These are phyloP conservation scores for Pyrenochaeta sp. DNA, from an alignment of 2,329 filamentous ascomycete genomes.

Conservation along the genomic window DNA sequence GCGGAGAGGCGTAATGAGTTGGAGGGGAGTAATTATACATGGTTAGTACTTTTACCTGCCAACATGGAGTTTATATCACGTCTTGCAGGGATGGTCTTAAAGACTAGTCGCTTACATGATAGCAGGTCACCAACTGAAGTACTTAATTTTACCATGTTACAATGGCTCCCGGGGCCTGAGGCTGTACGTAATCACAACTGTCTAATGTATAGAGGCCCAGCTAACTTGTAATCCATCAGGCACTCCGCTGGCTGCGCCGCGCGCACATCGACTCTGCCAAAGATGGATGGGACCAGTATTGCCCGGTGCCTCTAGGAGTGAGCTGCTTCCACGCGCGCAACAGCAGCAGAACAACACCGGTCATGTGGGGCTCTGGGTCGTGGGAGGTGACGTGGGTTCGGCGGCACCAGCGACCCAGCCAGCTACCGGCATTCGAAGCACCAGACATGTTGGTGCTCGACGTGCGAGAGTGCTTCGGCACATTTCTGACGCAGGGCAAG, in stretches of 20 bases:
- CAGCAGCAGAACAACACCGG: conserved; percentile 28
- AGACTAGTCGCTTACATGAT: too few relatives aligned
- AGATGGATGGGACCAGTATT: conserved; percentile 26
- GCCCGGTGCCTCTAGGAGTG: conserved; percentile 48
- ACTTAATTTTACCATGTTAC: conserved; percentile 60
- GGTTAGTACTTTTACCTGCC: conserved; percentile 40
- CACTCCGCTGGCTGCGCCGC: conserved; percentile 53
- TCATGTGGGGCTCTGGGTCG: conserved; percentile 50
- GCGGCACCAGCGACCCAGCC: conserved; percentile 42
- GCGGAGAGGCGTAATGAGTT: conserved; percentile 21
- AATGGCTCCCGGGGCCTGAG: conserved; percentile 73
- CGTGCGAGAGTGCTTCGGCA: conserved; percentile 50
- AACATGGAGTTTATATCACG: too few relatives aligned
- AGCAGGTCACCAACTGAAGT: conserved; percentile 60
- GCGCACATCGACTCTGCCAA: conserved; percentile 36
- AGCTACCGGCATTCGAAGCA: conserved; percentile 51
- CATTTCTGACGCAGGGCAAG: conserved; percentile 19
- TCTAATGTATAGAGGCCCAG: background rate
- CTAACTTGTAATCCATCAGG: conserved; percentile 1
- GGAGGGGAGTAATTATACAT: conserved; percentile 6
- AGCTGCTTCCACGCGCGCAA: conserved; percentile 43
- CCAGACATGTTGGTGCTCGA: conserved; percentile 51
- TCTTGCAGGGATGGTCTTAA: too few relatives aligned
- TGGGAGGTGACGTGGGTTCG: conserved; percentile 49
- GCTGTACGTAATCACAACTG: conserved; percentile 9